phyloP scores from a whole-genome alignment of 2,329 filamentous ascomycete species.

The Nectriaceae sp. region DNA sequence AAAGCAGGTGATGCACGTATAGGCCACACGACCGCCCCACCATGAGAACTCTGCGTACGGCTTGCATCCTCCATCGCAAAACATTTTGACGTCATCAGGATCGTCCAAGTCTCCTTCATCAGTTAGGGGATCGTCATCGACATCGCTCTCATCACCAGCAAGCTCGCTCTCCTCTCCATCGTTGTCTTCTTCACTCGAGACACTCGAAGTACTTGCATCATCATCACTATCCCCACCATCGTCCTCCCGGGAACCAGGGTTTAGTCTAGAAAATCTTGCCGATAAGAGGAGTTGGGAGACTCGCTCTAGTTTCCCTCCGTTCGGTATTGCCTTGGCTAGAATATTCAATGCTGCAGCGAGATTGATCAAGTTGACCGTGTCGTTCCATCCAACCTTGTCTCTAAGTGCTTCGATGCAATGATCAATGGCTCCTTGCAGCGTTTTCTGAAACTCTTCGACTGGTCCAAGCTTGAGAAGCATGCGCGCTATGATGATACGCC shows the following conservation, averaged over 20 bases:
- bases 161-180: neutral
- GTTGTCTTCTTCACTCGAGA: neutral
- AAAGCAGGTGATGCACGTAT: slow-evolving; percentile 13
- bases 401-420: slow-evolving; percentile 18
- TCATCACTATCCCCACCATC: neutral
- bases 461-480: slow-evolving; percentile 29
- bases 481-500: slow-evolving; percentile 17
- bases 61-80: slow-evolving; percentile 12
- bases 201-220: neutral
- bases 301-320: slow-evolving; percentile 12
- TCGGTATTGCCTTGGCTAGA: slow-evolving; percentile 12
- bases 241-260: slow-evolving; percentile 3
- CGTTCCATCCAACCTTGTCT: slow-evolving; percentile 29
- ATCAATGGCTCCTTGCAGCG: slow-evolving; percentile 19
- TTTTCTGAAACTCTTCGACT: slow-evolving; percentile 19
- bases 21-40: slow-evolving; percentile 13
- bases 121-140: slow-evolving; percentile 4
- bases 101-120: slow-evolving; percentile 16
- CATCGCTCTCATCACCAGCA: neutral
- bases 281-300: slow-evolving; percentile 25
- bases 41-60: slow-evolving; percentile 8
- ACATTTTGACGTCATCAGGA: neutral
- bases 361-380: slow-evolving; percentile 15
- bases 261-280: slow-evolving; percentile 25
- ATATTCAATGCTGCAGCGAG: slow-evolving; percentile 18